A percentile compares a stretch with the other conserved stretches of the same genome.
Evolutionary conservation across 305 asterid genomes (phyloP).

Genomic region (Fraxinus greggii): DNA sequence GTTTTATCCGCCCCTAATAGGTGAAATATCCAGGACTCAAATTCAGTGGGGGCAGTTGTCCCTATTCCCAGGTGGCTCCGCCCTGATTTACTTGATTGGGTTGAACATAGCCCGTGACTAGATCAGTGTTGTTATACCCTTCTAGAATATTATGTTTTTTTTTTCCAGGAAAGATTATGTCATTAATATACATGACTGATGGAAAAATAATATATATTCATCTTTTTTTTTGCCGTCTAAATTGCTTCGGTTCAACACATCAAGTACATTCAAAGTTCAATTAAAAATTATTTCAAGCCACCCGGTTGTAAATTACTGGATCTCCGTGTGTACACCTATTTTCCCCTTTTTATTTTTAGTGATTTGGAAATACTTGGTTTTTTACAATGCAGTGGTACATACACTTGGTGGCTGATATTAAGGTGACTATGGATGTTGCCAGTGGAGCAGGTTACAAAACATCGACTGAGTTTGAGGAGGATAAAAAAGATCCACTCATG

Average conservation of each 20-base stretch:
- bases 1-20: background rate
- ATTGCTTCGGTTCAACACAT: background rate
- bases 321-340: background rate
- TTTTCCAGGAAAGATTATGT: background rate
- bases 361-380: background rate
- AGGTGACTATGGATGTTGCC: conserved; percentile 27
- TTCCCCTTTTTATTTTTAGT: background rate
- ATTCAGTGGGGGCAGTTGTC: background rate
- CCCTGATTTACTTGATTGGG: background rate
- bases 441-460: conserved; percentile 34
- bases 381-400: background rate
- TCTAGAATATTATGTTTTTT: background rate
- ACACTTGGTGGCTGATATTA: background rate
- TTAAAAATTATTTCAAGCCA: background rate
- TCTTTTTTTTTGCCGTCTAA: background rate
- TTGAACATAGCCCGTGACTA: background rate
- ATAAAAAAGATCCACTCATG: conserved; percentile 47
- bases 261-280: background rate
- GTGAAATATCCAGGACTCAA: background rate
- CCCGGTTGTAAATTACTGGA: background rate
- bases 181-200: background rate
- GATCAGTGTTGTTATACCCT: background rate
- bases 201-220: background rate
- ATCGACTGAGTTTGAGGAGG: conserved; percentile 46
- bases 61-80: background rate